A percentile compares a stretch with the other conserved stretches of the same genome.
Evolutionary conservation across 2,329 filamentous ascomycete species (phyloP).

Genomic region (Neonectria magnoliae): DNA sequence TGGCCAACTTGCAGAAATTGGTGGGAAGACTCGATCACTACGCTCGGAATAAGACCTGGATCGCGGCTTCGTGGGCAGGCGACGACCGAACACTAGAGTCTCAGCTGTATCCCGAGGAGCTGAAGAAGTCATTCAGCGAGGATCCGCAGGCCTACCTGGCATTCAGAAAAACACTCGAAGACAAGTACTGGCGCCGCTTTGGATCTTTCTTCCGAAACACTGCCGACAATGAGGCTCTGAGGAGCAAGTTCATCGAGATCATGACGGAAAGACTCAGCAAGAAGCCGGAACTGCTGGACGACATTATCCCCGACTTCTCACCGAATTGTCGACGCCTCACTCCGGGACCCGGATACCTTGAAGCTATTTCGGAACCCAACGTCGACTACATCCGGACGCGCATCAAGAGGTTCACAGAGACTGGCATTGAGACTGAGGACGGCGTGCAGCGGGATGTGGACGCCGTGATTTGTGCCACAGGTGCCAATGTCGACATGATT

Average conservation of each 20-base stretch:
- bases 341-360: slow-evolving; percentile 73
- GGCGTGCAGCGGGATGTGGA: slow-evolving; percentile 67
- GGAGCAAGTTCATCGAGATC: slow-evolving; percentile 55
- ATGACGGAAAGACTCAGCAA: slow-evolving; percentile 64
- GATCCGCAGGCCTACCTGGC: slow-evolving; percentile 69
- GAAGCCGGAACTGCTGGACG: slow-evolving; percentile 65
- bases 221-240: slow-evolving; percentile 58
- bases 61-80: slow-evolving; percentile 69
- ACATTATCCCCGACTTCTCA: slow-evolving; percentile 70
- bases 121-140: slow-evolving; percentile 64
- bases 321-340: slow-evolving; percentile 73
- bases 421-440: slow-evolving; percentile 69
- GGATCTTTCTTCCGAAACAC: slow-evolving; percentile 63
- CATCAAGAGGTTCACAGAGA: slow-evolving; percentile 67
- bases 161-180: slow-evolving; percentile 67
- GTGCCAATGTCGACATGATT: slow-evolving; percentile 68
- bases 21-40: slow-evolving; percentile 70
- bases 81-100: slow-evolving; percentile 64
- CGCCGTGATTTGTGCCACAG: slow-evolving; percentile 74
- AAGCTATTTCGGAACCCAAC: slow-evolving; percentile 69
- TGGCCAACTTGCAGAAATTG: slow-evolving; percentile 60
- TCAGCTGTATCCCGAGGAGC: slow-evolving; percentile 64
- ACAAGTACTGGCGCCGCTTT: slow-evolving; percentile 71
- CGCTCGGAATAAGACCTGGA: slow-evolving; percentile 73
- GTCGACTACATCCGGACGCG: slow-evolving; percentile 68